A percentile compares a stretch with the other conserved stretches of the same genome.
Evolutionary conservation across 768 basidiomycete genomes (phyloP).

Genomic region (Boletus rex-veris): DNA sequence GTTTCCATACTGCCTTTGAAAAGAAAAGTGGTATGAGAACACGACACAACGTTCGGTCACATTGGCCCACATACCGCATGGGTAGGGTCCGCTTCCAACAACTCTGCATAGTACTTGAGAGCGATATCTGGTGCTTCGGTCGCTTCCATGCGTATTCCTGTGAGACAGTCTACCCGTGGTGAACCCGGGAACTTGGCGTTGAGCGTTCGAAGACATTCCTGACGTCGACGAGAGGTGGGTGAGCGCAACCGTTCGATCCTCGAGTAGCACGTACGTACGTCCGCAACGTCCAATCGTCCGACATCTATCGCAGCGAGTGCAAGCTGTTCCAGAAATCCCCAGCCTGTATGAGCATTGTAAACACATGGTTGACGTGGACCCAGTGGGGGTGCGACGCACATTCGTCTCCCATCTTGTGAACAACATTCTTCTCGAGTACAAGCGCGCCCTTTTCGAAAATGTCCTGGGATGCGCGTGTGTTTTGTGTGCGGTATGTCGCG

Average conservation of each 20-base stretch:
- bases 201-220: constrained; percentile 50
- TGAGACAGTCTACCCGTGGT: constrained; percentile 72
- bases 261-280: constrained; percentile 47
- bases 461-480: constrained; percentile 53
- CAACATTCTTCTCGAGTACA: constrained; percentile 46
- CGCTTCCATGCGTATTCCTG: constrained; percentile 76
- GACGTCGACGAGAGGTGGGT: neutral
- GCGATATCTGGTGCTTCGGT: constrained; percentile 54
- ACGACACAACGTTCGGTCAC: neutral
- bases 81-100: constrained; percentile 62
- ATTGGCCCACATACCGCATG: constrained; percentile 57
- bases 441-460: constrained; percentile 51
- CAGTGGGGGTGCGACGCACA: constrained; percentile 33
- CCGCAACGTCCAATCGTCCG: constrained; percentile 67
- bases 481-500: constrained; percentile 50
- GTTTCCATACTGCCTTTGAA: constrained; percentile 65
- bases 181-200: constrained; percentile 70
- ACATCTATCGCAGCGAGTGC: constrained; percentile 74
- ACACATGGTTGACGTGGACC: too few relatives aligned
- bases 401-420: constrained; percentile 52
- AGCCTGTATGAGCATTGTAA: constrained; percentile 43
- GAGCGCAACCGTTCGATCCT: constrained; percentile 2
- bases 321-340: constrained; percentile 80
- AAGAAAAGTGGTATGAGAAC: neutral
- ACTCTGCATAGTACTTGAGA: constrained; percentile 57